These are phyloP conservation scores for Vaccinium myrtillus DNA, from an alignment of 148 eudicot genomes.

Conservation along the genomic window DNA sequence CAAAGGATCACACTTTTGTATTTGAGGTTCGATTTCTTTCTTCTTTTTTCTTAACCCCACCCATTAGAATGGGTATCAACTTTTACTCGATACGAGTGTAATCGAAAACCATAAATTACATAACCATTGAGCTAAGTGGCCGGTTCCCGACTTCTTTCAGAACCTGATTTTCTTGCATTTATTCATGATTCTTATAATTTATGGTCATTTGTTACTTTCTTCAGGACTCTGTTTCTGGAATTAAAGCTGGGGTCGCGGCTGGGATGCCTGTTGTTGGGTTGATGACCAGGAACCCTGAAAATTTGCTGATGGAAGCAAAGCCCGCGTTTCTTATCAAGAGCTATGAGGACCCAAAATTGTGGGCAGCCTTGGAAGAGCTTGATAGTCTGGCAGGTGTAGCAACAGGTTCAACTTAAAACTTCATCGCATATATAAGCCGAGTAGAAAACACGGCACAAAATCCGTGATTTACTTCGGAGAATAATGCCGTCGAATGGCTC, in stretches of 20 bases:
- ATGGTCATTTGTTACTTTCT: slow-evolving; percentile 5
- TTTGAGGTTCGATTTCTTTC: slow-evolving; percentile 54
- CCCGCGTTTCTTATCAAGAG: slow-evolving; percentile 68
- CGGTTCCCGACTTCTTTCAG: background rate
- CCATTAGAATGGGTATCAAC: too few relatives aligned
- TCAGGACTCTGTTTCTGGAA: slow-evolving; percentile 90
- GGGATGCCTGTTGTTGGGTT: slow-evolving; percentile 92
- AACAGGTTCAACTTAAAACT: slow-evolving; percentile 26
- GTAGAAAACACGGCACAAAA: background rate
- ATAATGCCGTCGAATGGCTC: background rate
- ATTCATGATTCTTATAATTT: background rate
- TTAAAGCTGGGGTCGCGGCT: slow-evolving; percentile 87
- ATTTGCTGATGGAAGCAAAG: slow-evolving; percentile 57
- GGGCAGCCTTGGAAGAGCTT: slow-evolving; percentile 82
- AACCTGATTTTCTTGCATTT: background rate
- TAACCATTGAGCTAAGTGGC: too few relatives aligned
- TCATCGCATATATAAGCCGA: slow-evolving; percentile 2
- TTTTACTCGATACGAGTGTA: too few relatives aligned
- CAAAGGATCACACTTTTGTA: slow-evolving; percentile 73
- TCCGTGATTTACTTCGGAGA: background rate
- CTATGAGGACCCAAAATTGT: slow-evolving; percentile 76
- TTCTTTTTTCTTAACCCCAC: too few relatives aligned
- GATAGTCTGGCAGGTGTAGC: slow-evolving; percentile 40
- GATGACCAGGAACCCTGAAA: slow-evolving; percentile 68
- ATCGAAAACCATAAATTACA: too few relatives aligned